A percentile compares a stretch with the other conserved stretches of the same genome.
phyloP scores from a whole-genome alignment of 225 moss, liverwort and hornwort species.

The Pleurozium schreberi region DNA sequence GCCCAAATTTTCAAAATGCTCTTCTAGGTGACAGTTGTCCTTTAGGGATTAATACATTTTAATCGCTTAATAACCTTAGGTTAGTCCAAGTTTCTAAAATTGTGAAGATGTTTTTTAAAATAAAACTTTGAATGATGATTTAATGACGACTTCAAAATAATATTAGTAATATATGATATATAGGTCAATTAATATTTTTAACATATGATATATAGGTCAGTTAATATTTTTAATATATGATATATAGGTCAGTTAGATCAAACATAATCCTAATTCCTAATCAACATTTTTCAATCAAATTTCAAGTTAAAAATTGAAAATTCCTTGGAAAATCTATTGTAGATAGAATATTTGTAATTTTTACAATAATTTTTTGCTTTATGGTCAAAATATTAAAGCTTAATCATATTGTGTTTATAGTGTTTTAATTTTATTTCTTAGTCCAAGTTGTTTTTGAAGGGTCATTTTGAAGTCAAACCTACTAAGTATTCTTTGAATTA shows the following conservation, averaged over 20 bases:
- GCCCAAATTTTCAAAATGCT: not conserved
- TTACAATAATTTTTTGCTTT: too few species aligned
- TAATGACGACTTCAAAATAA: not conserved
- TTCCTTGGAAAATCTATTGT: too few species aligned
- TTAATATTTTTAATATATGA: not conserved
- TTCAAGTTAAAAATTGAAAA: too few species aligned
- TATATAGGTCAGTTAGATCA: fast-evolving
- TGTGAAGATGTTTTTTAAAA: not conserved
- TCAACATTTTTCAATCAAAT: not conserved
- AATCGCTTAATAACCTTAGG: fast-evolving
- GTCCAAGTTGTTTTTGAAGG: not conserved
- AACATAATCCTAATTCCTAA: too few species aligned
- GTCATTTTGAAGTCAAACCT: not conserved
- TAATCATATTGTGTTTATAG: too few species aligned
- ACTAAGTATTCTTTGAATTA: not conserved
- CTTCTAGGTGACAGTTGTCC: fast-evolving
- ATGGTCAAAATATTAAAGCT: not conserved
- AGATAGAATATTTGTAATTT: too few species aligned
- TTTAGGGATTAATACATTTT: too few species aligned
- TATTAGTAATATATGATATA: not conserved
- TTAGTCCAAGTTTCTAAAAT: not conserved
- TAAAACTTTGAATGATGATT: not conserved
- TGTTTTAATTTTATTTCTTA: not conserved
- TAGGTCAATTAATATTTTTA: not conserved
- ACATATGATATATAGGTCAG: not conserved